Conservation (phyloP, 371 early-diverging fungal genomes). For the Dichotomocladium elegans region DNA sequence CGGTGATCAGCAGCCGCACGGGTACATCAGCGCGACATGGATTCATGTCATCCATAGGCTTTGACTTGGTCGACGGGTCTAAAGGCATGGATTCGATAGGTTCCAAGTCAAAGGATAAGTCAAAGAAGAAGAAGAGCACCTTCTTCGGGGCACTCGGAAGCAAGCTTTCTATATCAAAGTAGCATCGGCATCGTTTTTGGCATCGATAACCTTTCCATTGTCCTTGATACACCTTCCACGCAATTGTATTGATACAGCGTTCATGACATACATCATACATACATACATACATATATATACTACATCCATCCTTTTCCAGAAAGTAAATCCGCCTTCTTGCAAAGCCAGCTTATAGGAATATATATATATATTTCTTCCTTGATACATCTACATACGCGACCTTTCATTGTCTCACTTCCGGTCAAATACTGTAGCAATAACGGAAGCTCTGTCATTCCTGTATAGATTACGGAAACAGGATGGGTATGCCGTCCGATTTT, state of each 20-base stretch:
- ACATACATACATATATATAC: background rate
- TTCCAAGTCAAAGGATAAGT: slow-evolving; percentile 1
- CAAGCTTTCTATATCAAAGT: slow-evolving; percentile 12
- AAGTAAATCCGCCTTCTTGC: background rate
- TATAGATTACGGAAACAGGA: too few relatives aligned
- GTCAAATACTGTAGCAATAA: too few relatives aligned
- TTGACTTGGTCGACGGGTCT: too few relatives aligned
- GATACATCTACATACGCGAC: too few relatives aligned
- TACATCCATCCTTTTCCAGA: background rate
- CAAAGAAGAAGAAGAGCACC: slow-evolving; percentile 10
- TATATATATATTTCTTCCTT: background rate
- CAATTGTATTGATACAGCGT: too few relatives aligned
- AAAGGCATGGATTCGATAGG: background rate
- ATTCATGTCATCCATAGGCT: background rate
- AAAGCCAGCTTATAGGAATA: too few relatives aligned
- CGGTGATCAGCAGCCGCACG: slow-evolving; percentile 2
- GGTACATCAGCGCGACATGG: background rate
- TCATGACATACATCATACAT: too few relatives aligned
- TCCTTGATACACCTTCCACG: too few relatives aligned
- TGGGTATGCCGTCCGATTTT: too few relatives aligned
- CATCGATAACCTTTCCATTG: too few relatives aligned
- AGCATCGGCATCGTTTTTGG: background rate
- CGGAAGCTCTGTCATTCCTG: too few relatives aligned
- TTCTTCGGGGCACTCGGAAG: slow-evolving; percentile 13
- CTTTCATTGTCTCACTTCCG: too few relatives aligned